These are phyloP conservation scores for Pilobolus umbonatus DNA, from an alignment of 192 early-diverging fungal species.

Conservation along the genomic window DNA sequence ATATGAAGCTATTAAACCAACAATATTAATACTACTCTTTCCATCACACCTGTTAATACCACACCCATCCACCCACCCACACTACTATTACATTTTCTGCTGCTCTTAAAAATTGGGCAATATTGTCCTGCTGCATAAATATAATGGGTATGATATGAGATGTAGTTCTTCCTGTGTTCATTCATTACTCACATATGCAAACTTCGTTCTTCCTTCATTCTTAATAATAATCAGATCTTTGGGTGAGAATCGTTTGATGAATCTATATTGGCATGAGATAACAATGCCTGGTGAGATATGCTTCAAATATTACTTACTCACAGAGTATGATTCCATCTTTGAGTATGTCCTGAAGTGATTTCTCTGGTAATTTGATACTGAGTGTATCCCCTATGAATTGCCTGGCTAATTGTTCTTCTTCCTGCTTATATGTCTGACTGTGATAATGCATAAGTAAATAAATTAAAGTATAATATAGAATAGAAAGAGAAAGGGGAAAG, in stretches of 20 bases:
- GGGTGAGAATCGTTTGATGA: constrained; percentile 10
- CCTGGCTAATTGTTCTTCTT: not conserved
- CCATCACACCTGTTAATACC: not conserved
- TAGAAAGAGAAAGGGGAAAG: not conserved
- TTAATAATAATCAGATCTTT: not conserved
- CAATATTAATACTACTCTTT: not conserved
- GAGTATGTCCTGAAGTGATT: constrained; percentile 50
- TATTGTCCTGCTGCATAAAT: constrained; percentile 72
- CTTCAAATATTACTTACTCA: constrained; percentile 53
- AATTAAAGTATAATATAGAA: not conserved
- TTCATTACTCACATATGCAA: constrained; percentile 6
- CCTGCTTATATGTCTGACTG: not conserved
- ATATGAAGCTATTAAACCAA: constrained; percentile 53
- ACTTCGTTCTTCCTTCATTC: not conserved
- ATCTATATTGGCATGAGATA: not conserved
- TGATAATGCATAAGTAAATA: not conserved
- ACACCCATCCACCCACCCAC: not conserved
- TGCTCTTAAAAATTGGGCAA: constrained; percentile 65
- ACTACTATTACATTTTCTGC: constrained; percentile 44
- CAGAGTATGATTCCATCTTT: constrained; percentile 78
- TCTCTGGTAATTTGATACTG: constrained; percentile 35
- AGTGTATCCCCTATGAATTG: constrained; percentile 3
- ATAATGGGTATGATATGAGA: not conserved
- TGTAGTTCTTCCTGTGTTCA: not conserved
- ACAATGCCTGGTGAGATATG: constrained; percentile 1